These are phyloP conservation scores for Ochetophila trinervis DNA, from an alignment of 306 rosid species.

Conservation along the genomic window DNA sequence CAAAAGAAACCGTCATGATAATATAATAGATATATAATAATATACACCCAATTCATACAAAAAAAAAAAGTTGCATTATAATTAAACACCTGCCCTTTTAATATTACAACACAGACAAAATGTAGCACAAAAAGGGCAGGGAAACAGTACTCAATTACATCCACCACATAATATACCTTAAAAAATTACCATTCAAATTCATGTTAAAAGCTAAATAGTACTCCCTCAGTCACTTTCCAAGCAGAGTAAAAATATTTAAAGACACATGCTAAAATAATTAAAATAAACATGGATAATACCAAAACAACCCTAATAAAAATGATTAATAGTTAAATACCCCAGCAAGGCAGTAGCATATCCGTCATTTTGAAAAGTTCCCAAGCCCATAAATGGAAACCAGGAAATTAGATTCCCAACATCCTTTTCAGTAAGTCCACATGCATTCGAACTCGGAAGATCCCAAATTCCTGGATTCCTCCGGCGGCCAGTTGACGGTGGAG, in stretches of 20 bases:
- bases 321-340: background rate
- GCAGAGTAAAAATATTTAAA: background rate
- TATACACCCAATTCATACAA: too few species aligned
- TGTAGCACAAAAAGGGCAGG: too few species aligned
- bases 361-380: background rate
- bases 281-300: background rate
- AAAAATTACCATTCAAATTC: too few species aligned
- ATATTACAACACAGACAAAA: too few species aligned
- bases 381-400: background rate
- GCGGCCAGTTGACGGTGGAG: constrained; percentile 37
- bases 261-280: too few species aligned
- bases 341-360: background rate
- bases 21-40: too few species aligned
- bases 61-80: too few species aligned
- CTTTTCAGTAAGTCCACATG: constrained; percentile 70
- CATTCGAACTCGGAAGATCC: constrained; percentile 65
- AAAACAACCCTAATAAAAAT: background rate
- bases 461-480: constrained; percentile 39
- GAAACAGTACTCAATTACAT: too few species aligned
- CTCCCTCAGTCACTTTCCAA: background rate
- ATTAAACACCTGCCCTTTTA: too few species aligned
- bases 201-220: too few species aligned
- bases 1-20: too few species aligned
- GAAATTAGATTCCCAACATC: background rate
- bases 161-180: too few species aligned